These are phyloP conservation scores for Phellopilus nigrolimitatus DNA, from an alignment of 1,284 basidiomycete genomes.

Conservation along the genomic window DNA sequence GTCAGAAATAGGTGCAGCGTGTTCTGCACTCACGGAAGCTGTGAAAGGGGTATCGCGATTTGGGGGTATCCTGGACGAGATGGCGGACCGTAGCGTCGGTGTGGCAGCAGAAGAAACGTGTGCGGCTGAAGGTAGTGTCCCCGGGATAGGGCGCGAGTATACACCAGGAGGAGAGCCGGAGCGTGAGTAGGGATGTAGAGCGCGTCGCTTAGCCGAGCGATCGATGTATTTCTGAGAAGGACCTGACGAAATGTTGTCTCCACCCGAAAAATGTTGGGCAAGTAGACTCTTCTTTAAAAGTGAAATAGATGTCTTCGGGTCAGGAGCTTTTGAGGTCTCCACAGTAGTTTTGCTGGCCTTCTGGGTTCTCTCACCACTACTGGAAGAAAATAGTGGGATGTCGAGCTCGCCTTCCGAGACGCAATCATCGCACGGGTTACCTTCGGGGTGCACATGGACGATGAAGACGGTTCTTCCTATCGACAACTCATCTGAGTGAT, in stretches of 20 bases:
- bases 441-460: constrained; percentile 60
- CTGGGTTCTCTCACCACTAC: neutral
- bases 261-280: constrained; percentile 13
- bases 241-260: constrained; percentile 5
- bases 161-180: constrained; percentile 37
- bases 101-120: neutral
- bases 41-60: neutral
- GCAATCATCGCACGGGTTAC: constrained; percentile 58
- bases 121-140: constrained; percentile 1
- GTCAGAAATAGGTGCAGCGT: constrained; percentile 42
- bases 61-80: neutral
- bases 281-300: constrained; percentile 15
- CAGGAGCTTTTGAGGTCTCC: neutral
- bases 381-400: constrained; percentile 53
- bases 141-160: constrained; percentile 5
- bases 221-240: constrained; percentile 44
- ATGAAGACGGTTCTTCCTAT: constrained; percentile 66
- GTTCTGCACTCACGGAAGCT: neutral
- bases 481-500: constrained; percentile 58
- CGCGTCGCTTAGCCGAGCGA: constrained; percentile 62
- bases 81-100: neutral
- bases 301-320: constrained; percentile 11
- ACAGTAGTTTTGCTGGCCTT: neutral
- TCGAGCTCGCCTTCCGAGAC: constrained; percentile 44
- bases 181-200: constrained; percentile 45